Conservation (phyloP, 2,329 filamentous ascomycete species). For the Venturia aucupariae region DNA sequence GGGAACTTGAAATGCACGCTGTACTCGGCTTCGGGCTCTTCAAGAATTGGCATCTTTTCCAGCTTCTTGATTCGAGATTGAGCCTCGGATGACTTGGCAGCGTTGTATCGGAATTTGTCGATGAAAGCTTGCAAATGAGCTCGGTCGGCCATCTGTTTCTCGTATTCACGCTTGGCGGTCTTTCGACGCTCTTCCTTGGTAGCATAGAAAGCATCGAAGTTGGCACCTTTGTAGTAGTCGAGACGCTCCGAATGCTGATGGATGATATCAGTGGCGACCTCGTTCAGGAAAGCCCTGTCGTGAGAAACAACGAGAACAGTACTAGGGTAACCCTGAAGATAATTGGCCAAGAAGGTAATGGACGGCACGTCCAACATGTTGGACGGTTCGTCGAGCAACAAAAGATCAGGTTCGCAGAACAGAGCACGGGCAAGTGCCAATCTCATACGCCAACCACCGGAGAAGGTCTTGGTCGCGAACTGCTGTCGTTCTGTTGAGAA, state of each 20-base stretch:
- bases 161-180: constrained; percentile 92
- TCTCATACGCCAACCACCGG: constrained; percentile 99
- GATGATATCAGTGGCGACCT: constrained; percentile 97
- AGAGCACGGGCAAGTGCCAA: constrained; percentile 86
- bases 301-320: constrained; percentile 95
- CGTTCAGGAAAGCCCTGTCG: constrained; percentile 97
- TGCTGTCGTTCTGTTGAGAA: constrained; percentile 92
- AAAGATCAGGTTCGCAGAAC: constrained; percentile 93
- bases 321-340: constrained; percentile 87
- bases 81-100: constrained; percentile 94
- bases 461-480: constrained; percentile 92
- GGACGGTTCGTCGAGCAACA: constrained; percentile 96
- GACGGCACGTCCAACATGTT: constrained; percentile 99
- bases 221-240: constrained; percentile 97
- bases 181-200: constrained; percentile 96
- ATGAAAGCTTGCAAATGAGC: constrained; percentile 96
- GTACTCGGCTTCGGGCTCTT: constrained; percentile 87
- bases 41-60: constrained; percentile 89
- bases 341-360: constrained; percentile 94
- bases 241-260: constrained; percentile 95
- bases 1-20: constrained; percentile 95
- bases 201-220: constrained; percentile 91
- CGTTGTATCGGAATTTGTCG: constrained; percentile 99
- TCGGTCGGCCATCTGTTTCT: constrained; percentile 92
- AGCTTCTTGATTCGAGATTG: constrained; percentile 99